Conservation (phyloP, 140 eudicot species). For the Erigeron philadelphicus region DNA sequence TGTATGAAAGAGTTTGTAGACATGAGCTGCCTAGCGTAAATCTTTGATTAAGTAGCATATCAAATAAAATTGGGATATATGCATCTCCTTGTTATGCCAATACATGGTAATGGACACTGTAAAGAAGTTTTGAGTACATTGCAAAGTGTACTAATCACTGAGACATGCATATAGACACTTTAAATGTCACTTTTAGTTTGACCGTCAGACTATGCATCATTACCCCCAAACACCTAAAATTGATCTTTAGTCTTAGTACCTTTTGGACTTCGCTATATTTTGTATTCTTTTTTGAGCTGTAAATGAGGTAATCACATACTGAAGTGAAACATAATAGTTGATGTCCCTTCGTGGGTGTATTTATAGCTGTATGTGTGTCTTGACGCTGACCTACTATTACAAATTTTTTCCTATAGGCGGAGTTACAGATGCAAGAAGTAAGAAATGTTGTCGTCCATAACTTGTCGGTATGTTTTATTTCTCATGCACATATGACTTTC, state of each 20-base stretch:
- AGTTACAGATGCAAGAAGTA: constrained; percentile 88
- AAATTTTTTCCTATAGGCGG: constrained; percentile 55
- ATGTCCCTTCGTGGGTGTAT: not conserved
- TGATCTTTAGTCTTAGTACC: not conserved
- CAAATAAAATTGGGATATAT: not conserved
- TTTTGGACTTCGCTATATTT: not conserved
- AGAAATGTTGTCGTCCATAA: constrained; percentile 82
- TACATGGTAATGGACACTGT: not conserved
- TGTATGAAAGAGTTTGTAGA: not conserved
- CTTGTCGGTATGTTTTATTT: constrained; percentile 67
- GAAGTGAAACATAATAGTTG: no score
- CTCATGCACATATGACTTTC: constrained; percentile 11
- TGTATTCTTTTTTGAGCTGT: not conserved
- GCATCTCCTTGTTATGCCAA: no score
- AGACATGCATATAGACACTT: not conserved
- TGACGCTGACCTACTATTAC: not conserved
- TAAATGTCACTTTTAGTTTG: not conserved
- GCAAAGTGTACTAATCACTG: not conserved
- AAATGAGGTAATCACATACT: no score
- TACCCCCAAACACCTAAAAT: not conserved
- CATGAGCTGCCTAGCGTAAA: constrained; percentile 1
- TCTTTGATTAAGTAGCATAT: not conserved
- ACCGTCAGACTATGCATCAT: no score
- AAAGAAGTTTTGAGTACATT: not conserved
- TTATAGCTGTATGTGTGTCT: not conserved